These are phyloP conservation scores for Berkeleyomyces rouxiae DNA, from an alignment of 2,329 filamentous ascomycete genomes.

Conservation along the genomic window DNA sequence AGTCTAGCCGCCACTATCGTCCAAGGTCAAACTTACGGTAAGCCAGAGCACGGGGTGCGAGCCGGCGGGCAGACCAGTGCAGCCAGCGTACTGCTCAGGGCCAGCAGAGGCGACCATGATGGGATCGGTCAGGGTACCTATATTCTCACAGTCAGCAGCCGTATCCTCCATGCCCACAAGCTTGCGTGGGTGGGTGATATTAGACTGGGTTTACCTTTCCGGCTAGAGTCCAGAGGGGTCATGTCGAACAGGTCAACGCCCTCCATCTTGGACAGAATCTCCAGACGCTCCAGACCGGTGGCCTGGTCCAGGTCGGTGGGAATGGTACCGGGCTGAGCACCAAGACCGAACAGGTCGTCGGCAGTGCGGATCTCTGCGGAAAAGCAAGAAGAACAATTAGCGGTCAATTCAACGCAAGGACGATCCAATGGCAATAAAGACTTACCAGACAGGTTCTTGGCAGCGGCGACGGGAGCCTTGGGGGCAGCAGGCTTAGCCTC, in stretches of 20 bases:
- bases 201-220: conserved; percentile 45
- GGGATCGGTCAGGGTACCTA: conserved; percentile 77
- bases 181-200: neutral
- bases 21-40: conserved; percentile 43
- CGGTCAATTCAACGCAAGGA: neutral
- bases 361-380: conserved; percentile 60
- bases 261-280: conserved; percentile 99
- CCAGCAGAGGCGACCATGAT: conserved; percentile 82
- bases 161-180: neutral
- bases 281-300: conserved; percentile 94
- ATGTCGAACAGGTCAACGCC: conserved; percentile 97
- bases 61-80: conserved; percentile 86
- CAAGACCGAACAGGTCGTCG: conserved; percentile 71
- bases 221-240: conserved; percentile 82
- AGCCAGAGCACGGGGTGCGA: conserved; percentile 86
- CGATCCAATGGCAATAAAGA: conserved; percentile 13
- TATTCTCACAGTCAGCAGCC: neutral
- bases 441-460: conserved; percentile 33
- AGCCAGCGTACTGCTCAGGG: conserved; percentile 91
- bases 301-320: conserved; percentile 91
- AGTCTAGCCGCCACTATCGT: neutral
- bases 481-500: conserved; percentile 13
- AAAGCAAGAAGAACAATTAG: conserved; percentile 7
- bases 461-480: conserved; percentile 28
- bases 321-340: conserved; percentile 65